Conservation (phyloP, 1,139 yeast genomes). For the Candida albicans region DNA sequence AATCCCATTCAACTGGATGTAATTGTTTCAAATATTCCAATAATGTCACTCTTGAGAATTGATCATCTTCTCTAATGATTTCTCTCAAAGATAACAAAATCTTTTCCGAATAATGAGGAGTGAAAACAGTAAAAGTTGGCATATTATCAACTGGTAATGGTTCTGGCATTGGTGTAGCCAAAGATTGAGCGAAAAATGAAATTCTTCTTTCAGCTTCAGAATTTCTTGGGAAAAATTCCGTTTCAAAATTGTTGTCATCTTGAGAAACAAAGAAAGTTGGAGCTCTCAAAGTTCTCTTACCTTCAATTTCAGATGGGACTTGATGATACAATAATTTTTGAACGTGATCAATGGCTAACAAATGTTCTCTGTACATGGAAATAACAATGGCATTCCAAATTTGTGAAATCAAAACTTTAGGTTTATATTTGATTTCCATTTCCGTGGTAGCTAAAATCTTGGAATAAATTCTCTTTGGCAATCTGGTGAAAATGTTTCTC, state of each 20-base stretch:
- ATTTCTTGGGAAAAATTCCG: conserved; percentile 94
- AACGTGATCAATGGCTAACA: conserved; percentile 96
- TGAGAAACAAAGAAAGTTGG: conserved; percentile 98
- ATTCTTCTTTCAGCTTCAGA: conserved; percentile 99
- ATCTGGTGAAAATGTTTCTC: conserved; percentile 96
- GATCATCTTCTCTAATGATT: conserved; percentile 98
- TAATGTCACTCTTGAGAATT: conserved; percentile 93
- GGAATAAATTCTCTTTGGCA: conserved; percentile 97
- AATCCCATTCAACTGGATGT: conserved; percentile 99
- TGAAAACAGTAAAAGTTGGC: conserved; percentile 98
- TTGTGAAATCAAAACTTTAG: conserved; percentile 92
- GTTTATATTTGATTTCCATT: conserved; percentile 98
- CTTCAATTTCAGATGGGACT: conserved; percentile 96
- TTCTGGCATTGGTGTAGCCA: conserved; percentile 97
- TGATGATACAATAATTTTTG: conserved; percentile 96
- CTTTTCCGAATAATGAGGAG: conserved; percentile 98
- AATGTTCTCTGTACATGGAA: conserved; percentile 97
- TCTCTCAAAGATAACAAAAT: conserved; percentile 91
- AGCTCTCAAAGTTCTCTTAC: conserved; percentile 96
- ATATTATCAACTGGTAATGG: conserved; percentile 98
- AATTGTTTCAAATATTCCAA: conserved; percentile 95
- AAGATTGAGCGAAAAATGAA: conserved; percentile 96
- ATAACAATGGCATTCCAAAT: conserved; percentile 98
- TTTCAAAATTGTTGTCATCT: conserved; percentile 91
- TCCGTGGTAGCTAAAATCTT: conserved; percentile 97